Evolutionary conservation across 805 yeast species (phyloP), one percentile per base, ranked within the genome.

Genomic region (Metschnikowia borealis): DNA sequence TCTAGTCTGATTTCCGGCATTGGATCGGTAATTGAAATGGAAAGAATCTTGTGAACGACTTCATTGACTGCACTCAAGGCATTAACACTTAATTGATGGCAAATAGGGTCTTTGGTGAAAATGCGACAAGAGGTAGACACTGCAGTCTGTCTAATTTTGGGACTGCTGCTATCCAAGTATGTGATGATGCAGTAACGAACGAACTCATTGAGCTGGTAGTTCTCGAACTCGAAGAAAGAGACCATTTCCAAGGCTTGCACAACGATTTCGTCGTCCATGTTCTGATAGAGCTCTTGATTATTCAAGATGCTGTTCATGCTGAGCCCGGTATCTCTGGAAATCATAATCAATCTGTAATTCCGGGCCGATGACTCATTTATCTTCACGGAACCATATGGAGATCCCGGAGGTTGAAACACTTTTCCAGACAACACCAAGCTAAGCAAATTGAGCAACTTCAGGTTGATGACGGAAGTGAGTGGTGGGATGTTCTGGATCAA

Each of bases 21-120:
- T 0, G 96, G 89, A 58, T 94, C 99, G 0, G 96, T 87, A 13
- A 92, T 86, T 2, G 96, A 89, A 7, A 89, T 77, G 0, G 96
- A 81, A 35, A 94, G 68, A 17, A 94, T 71, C 63, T 87, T 87
- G 50, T 85, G 89, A 40, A 95, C 72, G 1, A 94, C 95, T 51
- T 89, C 90, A 48, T 89, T 82, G 2, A 91, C 96, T 0, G 96
- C 88, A 52, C 79, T 79, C 48, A 92, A 72, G 0, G 97, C 86
- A 64, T 87, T 81, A 1, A 85, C 82, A 57, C 96, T 86, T 1
- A 88, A 82, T 63, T 89, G 96, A 54, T 79, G 80, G 55, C 94
- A 84, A n/a, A 91, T 87, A 1, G 94, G 85, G 59, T 90, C 97
- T 38, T 81, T 80, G 36, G 83, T 73, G 61, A 87, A 89, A 17